Evolutionary conservation across 345 rosid species (phyloP).

Genomic region (Reutealis trisperma): DNA sequence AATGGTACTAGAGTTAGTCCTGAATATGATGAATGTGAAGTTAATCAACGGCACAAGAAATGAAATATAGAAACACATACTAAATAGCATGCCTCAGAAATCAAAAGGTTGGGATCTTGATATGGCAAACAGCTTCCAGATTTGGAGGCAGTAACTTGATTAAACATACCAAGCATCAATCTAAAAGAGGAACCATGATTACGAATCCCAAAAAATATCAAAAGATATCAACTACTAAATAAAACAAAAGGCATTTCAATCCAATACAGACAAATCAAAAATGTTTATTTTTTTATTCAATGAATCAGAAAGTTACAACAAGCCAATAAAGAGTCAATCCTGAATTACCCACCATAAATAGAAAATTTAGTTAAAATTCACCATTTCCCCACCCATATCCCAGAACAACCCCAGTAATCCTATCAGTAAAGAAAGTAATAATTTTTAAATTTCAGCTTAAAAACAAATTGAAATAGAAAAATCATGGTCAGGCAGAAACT

Average conservation of each 20-base stretch:
- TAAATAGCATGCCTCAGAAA: not conserved
- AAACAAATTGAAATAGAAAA: slow-evolving; percentile 1
- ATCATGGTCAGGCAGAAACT: slow-evolving; percentile 14
- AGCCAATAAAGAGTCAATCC: not conserved
- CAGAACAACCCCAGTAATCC: not conserved
- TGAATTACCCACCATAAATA: slow-evolving; percentile 1
- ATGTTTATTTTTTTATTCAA: not conserved
- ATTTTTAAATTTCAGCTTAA: not conserved
- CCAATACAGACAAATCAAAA: slow-evolving; percentile 8
- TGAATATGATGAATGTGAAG: not conserved
- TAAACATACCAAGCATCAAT: slow-evolving; percentile 2
- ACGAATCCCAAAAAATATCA: slow-evolving; percentile 9
- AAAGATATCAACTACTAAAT: slow-evolving; percentile 7
- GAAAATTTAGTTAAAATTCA: not conserved
- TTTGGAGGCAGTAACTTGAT: slow-evolving; percentile 4
- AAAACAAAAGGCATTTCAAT: slow-evolving; percentile 14
- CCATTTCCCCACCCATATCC: not conserved
- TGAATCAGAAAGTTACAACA: not conserved
- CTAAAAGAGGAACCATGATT: not conserved
- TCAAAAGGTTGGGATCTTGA: not conserved
- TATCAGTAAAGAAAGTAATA: not conserved
- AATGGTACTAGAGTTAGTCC: not conserved
- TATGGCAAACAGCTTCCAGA: not conserved
- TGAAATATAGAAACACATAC: not conserved
- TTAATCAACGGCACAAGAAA: not conserved